These are phyloP conservation scores for Rhizophagus sp. DNA, from an alignment of 192 early-diverging fungal genomes.

Conservation along the genomic window DNA sequence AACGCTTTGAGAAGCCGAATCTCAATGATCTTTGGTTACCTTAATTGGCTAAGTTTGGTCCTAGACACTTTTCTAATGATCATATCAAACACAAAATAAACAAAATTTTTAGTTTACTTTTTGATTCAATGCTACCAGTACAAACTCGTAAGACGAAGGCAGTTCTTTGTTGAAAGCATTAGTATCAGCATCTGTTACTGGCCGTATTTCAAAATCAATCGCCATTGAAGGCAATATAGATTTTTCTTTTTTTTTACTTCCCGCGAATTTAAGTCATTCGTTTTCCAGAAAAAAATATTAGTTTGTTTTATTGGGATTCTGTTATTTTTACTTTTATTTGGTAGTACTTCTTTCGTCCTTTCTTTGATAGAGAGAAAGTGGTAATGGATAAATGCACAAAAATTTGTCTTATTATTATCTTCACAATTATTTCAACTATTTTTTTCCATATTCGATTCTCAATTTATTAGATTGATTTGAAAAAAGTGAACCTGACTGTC, in stretches of 20 bases:
- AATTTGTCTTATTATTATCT: background rate
- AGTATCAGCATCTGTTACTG: background rate
- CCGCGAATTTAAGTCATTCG: background rate
- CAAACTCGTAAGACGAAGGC: constrained; percentile 1
- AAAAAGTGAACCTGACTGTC: constrained; percentile 85
- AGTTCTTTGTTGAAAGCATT: constrained; percentile 8
- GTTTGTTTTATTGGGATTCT: background rate
- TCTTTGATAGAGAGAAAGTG: constrained; percentile 11
- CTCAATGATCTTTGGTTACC: constrained; percentile 12
- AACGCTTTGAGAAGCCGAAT: background rate
- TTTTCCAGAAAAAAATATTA: background rate
- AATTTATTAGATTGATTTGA: constrained; percentile 70
- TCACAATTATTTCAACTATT: background rate
- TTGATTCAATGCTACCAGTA: constrained; percentile 21
- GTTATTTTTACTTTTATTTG: background rate
- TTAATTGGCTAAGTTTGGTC: background rate
- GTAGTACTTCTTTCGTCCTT: constrained; percentile 4
- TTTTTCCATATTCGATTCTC: background rate
- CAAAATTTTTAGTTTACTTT: constrained; percentile 11
- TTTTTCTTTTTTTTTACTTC: background rate
- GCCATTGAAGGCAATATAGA: constrained; percentile 14
- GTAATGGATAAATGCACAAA: constrained; percentile 19
- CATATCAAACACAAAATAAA: constrained; percentile 15
- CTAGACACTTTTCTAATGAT: constrained; percentile 1
- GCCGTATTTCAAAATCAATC: constrained; percentile 14